These are phyloP conservation scores for Acacia pycnantha DNA, from an alignment of 331 rosid species.

Conservation along the genomic window DNA sequence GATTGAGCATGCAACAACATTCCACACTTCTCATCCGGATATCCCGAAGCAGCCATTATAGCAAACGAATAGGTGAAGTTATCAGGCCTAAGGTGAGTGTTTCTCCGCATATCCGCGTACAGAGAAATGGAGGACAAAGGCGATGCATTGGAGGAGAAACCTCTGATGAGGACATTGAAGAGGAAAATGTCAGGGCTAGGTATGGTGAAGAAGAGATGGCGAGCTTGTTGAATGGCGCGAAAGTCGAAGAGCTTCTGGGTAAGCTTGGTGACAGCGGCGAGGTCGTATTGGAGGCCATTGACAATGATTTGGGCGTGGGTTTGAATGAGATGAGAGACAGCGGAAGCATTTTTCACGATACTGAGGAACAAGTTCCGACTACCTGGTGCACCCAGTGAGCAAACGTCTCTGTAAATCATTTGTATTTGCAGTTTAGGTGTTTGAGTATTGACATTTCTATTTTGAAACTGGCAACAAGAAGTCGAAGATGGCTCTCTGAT, in stretches of 20 bases:
- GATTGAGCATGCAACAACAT: conserved; percentile 66
- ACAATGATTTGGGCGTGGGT: conserved; percentile 75
- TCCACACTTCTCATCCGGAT: conserved; percentile 43
- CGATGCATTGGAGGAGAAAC: conserved; percentile 53
- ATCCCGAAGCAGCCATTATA: conserved; percentile 54
- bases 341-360: conserved; percentile 50
- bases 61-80: conserved; percentile 68
- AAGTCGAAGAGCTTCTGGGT: conserved; percentile 77
- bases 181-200: conserved; percentile 79
- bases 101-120: conserved; percentile 53
- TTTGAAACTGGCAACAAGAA: not conserved
- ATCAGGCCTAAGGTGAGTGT: conserved; percentile 59
- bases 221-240: conserved; percentile 63
- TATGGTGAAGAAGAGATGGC: conserved; percentile 58
- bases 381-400: conserved; percentile 18
- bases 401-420: conserved; percentile 43
- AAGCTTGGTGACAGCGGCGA: conserved; percentile 81
- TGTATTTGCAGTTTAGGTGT: not conserved
- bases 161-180: conserved; percentile 75
- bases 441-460: not conserved
- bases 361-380: conserved; percentile 51
- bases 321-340: conserved; percentile 58
- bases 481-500: not conserved
- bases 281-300: conserved; percentile 70
- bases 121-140: conserved; percentile 61